Conservation (phyloP, 1,139 yeast species). For the Scheffersomyces cryptocercus region DNA sequence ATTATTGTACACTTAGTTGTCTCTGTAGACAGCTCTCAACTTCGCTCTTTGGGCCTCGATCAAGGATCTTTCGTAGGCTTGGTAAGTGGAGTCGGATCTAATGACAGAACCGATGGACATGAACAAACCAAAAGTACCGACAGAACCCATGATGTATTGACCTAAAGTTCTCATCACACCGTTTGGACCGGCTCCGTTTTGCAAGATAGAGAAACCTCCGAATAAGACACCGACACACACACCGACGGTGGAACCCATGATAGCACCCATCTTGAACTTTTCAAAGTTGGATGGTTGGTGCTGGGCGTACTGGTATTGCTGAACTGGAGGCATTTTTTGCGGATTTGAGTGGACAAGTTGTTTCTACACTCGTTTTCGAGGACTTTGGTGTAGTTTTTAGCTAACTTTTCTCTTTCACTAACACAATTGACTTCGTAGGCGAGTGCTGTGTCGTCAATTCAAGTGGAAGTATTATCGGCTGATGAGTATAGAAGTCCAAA, state of each 20-base stretch:
- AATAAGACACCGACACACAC: slow-evolving; percentile 93
- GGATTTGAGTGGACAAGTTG: not conserved
- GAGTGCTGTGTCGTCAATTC: no score
- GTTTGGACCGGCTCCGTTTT: slow-evolving; percentile 97
- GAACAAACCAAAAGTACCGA: slow-evolving; percentile 93
- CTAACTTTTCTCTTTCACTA: no score
- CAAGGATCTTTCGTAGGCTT: slow-evolving; percentile 41
- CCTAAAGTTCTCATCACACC: slow-evolving; percentile 97
- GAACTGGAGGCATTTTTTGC: slow-evolving; percentile 76
- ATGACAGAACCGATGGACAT: slow-evolving; percentile 95
- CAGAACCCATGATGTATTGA: slow-evolving; percentile 94
- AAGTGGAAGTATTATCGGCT: no score
- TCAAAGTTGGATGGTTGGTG: slow-evolving; percentile 91
- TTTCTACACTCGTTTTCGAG: no score
- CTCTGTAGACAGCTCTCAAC: slow-evolving; percentile 30
- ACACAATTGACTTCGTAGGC: no score
- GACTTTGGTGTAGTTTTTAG: no score
- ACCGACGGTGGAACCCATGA: slow-evolving; percentile 97
- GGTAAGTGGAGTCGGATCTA: slow-evolving; percentile 66
- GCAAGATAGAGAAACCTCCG: slow-evolving; percentile 89
- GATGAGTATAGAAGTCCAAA: no score
- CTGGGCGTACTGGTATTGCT: slow-evolving; percentile 66
- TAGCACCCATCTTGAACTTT: slow-evolving; percentile 95
- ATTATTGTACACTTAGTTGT: slow-evolving; percentile 1
- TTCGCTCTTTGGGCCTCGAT: slow-evolving; percentile 37